Conservation (phyloP, 1,139 yeast species). For the Torulaspora globosa region DNA sequence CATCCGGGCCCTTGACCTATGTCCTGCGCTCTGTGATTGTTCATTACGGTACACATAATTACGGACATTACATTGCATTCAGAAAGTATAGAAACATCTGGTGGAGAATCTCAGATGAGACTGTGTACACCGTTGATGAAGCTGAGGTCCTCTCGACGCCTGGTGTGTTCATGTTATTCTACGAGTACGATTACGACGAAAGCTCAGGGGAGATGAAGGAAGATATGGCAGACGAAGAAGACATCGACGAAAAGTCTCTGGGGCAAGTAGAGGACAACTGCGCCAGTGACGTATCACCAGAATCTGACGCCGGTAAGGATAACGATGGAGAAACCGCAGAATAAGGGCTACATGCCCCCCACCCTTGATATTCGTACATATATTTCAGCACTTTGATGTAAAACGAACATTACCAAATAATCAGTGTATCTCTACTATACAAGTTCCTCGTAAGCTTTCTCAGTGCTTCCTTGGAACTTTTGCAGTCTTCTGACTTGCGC, state of each 20-base stretch:
- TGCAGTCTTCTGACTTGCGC: constrained; percentile 21
- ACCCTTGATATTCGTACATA: constrained; percentile 1
- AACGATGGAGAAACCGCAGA: constrained; percentile 1
- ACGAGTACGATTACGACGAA: constrained; percentile 55
- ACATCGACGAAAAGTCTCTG: constrained; percentile 1
- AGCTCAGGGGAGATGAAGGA: constrained; percentile 36
- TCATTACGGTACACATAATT: constrained; percentile 91
- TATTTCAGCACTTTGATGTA: constrained; percentile 3
- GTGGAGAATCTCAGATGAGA: constrained; percentile 95
- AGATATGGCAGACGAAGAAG: constrained; percentile 25
- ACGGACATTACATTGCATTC: constrained; percentile 90
- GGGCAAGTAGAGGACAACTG: neutral
- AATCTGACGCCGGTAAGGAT: neutral
- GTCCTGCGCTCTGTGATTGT: constrained; percentile 78
- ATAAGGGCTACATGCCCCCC: neutral
- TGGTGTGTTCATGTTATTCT: constrained; percentile 90
- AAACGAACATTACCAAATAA: neutral
- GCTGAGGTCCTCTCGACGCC: constrained; percentile 74
- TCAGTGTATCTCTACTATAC: constrained; percentile 12
- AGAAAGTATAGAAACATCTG: constrained; percentile 76
- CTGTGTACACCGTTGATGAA: constrained; percentile 73
- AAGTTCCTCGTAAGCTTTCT: constrained; percentile 21
- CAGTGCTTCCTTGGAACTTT: constrained; percentile 21
- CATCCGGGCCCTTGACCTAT: constrained; percentile 49
- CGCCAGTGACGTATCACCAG: neutral